These are phyloP conservation scores for Spizellomyces sp. DNA, from an alignment of 192 early-diverging fungal genomes.

Conservation along the genomic window DNA sequence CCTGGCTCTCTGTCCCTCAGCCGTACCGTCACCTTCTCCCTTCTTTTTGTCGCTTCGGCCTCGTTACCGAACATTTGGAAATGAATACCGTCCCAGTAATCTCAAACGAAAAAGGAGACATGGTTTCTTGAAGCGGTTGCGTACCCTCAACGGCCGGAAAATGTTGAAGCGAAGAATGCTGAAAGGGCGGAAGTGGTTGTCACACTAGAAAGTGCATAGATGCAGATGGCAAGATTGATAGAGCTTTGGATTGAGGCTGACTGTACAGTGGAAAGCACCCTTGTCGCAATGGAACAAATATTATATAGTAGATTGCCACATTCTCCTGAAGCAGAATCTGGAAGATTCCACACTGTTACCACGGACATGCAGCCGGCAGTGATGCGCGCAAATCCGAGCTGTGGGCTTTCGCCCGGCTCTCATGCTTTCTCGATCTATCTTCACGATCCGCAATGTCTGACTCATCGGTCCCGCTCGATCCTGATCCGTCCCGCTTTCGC, in stretches of 20 bases:
- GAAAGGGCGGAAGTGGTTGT: slow-evolving; percentile 88
- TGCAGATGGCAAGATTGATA: too few relatives aligned
- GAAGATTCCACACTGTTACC: not conserved
- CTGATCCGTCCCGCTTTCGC: slow-evolving; percentile 18
- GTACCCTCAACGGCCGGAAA: slow-evolving; percentile 76
- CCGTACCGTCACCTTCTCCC: not conserved
- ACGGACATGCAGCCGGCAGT: slow-evolving; percentile 1
- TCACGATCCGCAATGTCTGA: too few relatives aligned
- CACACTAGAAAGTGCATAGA: slow-evolving; percentile 56
- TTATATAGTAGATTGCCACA: too few relatives aligned
- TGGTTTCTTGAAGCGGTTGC: slow-evolving; percentile 85
- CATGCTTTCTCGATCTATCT: too few relatives aligned
- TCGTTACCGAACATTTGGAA: slow-evolving; percentile 83
- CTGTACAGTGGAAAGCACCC: too few relatives aligned
- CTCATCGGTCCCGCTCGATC: too few relatives aligned
- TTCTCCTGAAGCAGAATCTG: too few relatives aligned
- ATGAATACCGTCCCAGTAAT: slow-evolving; percentile 91
- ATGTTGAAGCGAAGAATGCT: slow-evolving; percentile 72
- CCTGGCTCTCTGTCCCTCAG: too few relatives aligned
- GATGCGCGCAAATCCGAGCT: not conserved
- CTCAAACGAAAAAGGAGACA: slow-evolving; percentile 87
- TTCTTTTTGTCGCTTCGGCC: slow-evolving; percentile 46
- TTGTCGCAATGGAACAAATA: too few relatives aligned
- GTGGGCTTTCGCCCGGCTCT: not conserved
- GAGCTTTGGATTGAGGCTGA: too few relatives aligned